Conservation (phyloP, 1,139 yeast genomes). For the Kodamaea plutei region DNA sequence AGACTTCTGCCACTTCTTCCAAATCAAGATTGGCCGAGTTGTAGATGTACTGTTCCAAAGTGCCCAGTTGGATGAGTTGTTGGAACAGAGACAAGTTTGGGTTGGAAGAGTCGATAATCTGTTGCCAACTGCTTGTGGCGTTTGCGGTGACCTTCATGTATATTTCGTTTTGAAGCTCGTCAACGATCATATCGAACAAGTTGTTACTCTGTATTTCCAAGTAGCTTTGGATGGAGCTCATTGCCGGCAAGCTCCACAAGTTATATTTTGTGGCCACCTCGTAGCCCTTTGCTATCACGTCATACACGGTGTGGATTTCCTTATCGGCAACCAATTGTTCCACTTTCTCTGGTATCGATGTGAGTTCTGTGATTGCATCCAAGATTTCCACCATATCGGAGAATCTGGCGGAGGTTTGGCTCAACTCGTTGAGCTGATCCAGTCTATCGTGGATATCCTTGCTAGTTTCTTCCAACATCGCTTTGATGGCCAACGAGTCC, state of each 20-base stretch:
- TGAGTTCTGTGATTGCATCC: conserved; percentile 62
- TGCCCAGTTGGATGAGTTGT: conserved; percentile 38
- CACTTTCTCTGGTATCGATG: conserved; percentile 55
- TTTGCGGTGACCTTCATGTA: conserved; percentile 47
- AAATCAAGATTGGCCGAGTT: conserved; percentile 58
- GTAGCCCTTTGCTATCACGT: conserved; percentile 53
- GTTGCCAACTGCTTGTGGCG: conserved; percentile 21
- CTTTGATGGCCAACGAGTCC: conserved; percentile 37
- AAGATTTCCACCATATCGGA: conserved; percentile 68
- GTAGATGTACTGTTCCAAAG: conserved; percentile 52
- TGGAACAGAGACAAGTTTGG: conserved; percentile 35
- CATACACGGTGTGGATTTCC: conserved; percentile 67
- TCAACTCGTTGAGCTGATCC: conserved; percentile 58
- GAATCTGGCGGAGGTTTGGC: conserved; percentile 58
- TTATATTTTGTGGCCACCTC: conserved; percentile 54
- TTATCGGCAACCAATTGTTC: conserved; percentile 66
- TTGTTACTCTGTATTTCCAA: conserved; percentile 60
- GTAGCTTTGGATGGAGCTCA: conserved; percentile 54
- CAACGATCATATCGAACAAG: conserved; percentile 68
- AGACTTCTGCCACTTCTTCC: conserved; percentile 44
- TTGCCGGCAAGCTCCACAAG: conserved; percentile 60
- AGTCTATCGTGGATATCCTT: conserved; percentile 52
- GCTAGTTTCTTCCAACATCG: conserved; percentile 43
- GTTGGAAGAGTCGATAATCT: conserved; percentile 23
- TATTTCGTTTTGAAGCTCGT: conserved; percentile 70